Evolutionary conservation across 768 basidiomycete genomes (phyloP).

Genomic region (Holtermannia corniformis): DNA sequence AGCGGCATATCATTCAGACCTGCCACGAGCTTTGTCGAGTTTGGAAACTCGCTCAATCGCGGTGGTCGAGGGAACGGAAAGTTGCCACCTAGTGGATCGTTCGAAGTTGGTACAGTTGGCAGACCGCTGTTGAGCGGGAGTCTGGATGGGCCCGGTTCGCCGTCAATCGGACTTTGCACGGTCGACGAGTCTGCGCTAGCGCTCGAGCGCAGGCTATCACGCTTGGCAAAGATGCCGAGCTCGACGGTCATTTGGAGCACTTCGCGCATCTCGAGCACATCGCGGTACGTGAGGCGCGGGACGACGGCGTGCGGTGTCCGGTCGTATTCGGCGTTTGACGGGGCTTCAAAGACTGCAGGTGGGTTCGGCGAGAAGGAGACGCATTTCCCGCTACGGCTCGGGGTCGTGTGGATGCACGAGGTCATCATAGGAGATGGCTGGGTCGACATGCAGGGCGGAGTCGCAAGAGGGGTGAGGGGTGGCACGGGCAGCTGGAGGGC

Average conservation of each 20-base stretch:
- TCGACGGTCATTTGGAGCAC: constrained; percentile 9
- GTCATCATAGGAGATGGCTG: too few species aligned
- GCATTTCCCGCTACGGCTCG: too few species aligned
- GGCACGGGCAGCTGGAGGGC: not conserved
- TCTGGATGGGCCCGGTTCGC: too few species aligned
- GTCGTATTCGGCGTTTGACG: constrained; percentile 6
- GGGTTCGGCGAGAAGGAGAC: not conserved
- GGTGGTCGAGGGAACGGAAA: not conserved
- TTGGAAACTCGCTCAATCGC: not conserved
- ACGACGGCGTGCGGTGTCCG: constrained; percentile 16
- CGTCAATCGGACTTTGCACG: too few species aligned
- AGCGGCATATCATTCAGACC: not conserved
- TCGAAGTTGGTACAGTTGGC: not conserved
- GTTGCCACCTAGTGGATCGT: not conserved
- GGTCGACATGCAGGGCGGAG: too few species aligned
- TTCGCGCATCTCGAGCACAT: constrained; percentile 15
- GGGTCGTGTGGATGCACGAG: too few species aligned
- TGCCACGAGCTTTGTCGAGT: not conserved
- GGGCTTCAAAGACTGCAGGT: not conserved
- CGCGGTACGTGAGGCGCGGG: constrained; percentile 10
- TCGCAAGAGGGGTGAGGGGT: too few species aligned
- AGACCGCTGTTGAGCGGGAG: too few species aligned
- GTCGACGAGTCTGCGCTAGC: not conserved
- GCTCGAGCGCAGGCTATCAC: not conserved
- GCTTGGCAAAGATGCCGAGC: constrained; percentile 10